A percentile compares a stretch with the other conserved stretches of the same genome.
These are phyloP conservation scores for Pythium rhizo-oryzae DNA, from an alignment of 352 stramenopile genomes.

Conservation along the genomic window DNA sequence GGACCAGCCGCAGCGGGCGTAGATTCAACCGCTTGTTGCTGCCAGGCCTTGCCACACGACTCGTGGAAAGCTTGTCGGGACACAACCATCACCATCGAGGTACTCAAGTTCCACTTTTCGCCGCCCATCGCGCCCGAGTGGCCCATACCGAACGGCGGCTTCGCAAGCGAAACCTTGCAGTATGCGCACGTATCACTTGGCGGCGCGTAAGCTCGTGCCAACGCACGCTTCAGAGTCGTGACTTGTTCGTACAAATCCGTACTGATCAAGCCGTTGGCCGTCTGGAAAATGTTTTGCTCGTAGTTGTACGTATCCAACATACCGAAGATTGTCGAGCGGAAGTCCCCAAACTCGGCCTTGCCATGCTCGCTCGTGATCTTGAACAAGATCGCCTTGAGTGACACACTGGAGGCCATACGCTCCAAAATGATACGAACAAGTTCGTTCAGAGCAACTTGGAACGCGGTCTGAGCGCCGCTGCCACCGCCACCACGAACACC, in stretches of 20 bases:
- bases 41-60: constrained; percentile 84
- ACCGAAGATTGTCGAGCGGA: constrained; percentile 93
- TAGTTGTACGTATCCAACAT: constrained; percentile 95
- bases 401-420: constrained; percentile 94
- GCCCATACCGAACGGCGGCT: constrained; percentile 85
- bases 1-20: constrained; percentile 28
- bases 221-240: constrained; percentile 73
- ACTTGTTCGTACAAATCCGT: constrained; percentile 87
- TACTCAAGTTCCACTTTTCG: constrained; percentile 87
- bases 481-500: constrained; percentile 52
- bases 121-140: constrained; percentile 61
- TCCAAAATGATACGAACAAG: constrained; percentile 94
- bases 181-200: constrained; percentile 80
- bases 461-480: constrained; percentile 78
- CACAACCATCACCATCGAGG: constrained; percentile 82
- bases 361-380: constrained; percentile 96
- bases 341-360: constrained; percentile 92
- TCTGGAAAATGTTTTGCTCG: constrained; percentile 91
- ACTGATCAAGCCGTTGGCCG: constrained; percentile 81
- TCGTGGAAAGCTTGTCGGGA: constrained; percentile 84
- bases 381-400: constrained; percentile 92
- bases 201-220: constrained; percentile 70
- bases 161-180: constrained; percentile 80
- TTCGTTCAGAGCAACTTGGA: constrained; percentile 90
- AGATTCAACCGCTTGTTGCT: constrained; percentile 77